These are phyloP conservation scores for Somion occarium DNA, from an alignment of 1,284 basidiomycete genomes.

Conservation along the genomic window DNA sequence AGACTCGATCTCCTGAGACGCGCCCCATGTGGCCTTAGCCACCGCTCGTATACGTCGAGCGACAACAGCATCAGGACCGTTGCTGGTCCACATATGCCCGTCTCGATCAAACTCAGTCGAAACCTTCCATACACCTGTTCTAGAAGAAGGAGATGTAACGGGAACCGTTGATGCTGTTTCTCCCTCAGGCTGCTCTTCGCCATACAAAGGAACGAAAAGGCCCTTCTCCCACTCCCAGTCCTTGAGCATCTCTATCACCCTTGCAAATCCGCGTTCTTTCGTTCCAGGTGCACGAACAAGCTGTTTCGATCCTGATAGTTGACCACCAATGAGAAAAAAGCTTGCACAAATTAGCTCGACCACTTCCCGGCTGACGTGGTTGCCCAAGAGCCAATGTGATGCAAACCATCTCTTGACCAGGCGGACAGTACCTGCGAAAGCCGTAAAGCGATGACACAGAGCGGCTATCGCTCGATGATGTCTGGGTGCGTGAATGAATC, in stretches of 20 bases:
- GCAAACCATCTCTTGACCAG: constrained; percentile 93
- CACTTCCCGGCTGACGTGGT: constrained; percentile 71
- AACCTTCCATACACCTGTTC: constrained; percentile 72
- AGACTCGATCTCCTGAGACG: constrained; percentile 41
- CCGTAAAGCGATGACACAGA: constrained; percentile 75
- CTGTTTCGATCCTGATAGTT: constrained; percentile 15
- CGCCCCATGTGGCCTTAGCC: constrained; percentile 66
- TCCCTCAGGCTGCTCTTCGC: constrained; percentile 21
- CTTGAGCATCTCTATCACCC: constrained; percentile 70
- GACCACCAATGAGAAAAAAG: constrained; percentile 45
- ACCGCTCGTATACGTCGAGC: constrained; percentile 68
- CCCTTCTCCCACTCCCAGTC: constrained; percentile 83
- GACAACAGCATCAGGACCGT: constrained; percentile 60
- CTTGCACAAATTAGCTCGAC: constrained; percentile 82
- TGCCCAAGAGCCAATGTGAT: constrained; percentile 79
- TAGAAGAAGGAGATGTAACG: constrained; percentile 15
- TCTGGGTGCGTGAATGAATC: constrained; percentile 75
- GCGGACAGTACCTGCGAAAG: constrained; percentile 82
- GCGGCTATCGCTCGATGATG: constrained; percentile 86
- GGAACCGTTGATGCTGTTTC: constrained; percentile 10
- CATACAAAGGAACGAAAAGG: constrained; percentile 58
- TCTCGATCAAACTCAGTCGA: constrained; percentile 76
- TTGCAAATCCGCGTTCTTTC: constrained; percentile 80
- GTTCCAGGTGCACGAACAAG: constrained; percentile 46
- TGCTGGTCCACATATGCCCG: constrained; percentile 74